Base-by-base conservation (phyloP, 169 alveolate genomes). In the Plasmodium cynomolgi region DNA sequence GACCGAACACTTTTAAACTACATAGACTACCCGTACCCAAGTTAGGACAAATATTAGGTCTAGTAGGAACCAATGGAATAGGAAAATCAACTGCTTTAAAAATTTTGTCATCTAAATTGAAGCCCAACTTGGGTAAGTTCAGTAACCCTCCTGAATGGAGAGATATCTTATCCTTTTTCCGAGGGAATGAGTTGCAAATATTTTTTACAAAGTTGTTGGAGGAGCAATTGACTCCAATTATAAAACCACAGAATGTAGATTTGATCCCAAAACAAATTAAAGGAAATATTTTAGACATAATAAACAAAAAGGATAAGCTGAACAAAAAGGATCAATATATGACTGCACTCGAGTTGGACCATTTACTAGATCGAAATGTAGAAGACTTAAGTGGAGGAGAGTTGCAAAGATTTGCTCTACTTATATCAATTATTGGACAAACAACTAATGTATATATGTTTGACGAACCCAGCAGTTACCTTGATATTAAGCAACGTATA, bases 401-500 rank as follows among this genome's bases (percentile, higher is more conserved):
- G 95, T 96, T 99, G 47, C 99, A 99, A 96, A 96, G 99, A 62
- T 99, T 99, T 95, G 99, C 99, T 84, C 97, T 99, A 33, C 97
- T 99, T 31, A 99, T 99, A 54, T 99, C 99, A 17, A 97, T 99
- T n/a, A 97, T 98, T 74, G 94, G 94, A 7, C 98, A 97, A 93
- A 97, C 98, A 75, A 97, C 99, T 29, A 98, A 98, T 83, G 99
- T 99, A 62, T 98, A 98, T 91, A 99, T 99, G 99, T 99, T 99
- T 94, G 99, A 99, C 95, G 99, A 99, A 97, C 99, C 99, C 0
- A 98, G 99, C 82, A 98, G 99, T 71, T 99, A 99, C 96, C 97
- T 99, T 83, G 99, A 99, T 96, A 99, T 99, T 23, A 98, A 97
- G 93, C 99, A 99, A 96, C 96, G 99, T 80, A 98, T 99, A 20